Conservation (phyloP, 2,329 filamentous ascomycete genomes). For the Chrysoporthe austroafricana region DNA sequence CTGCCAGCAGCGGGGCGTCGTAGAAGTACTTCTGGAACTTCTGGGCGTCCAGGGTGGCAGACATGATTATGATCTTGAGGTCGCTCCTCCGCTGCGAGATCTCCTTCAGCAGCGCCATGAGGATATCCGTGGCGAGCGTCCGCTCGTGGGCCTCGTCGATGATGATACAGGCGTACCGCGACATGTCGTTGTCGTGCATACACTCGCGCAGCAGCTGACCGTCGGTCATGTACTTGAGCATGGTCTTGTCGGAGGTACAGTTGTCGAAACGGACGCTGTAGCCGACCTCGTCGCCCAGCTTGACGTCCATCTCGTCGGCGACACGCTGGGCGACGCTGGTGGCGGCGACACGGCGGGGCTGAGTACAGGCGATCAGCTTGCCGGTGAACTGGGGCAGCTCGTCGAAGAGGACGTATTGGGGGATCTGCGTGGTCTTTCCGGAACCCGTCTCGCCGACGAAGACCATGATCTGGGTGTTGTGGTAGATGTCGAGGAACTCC, state of each 20-base stretch:
- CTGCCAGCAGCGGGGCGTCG: constrained; percentile 88
- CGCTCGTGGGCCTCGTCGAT: constrained; percentile 98
- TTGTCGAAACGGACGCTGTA: constrained; percentile 99
- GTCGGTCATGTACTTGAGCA: constrained; percentile 99
- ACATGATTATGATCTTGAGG: constrained; percentile 99
- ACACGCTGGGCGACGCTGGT: constrained; percentile 99
- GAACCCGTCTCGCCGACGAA: constrained; percentile 99
- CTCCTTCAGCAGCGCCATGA: constrained; percentile 96
- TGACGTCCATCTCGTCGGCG: constrained; percentile 93
- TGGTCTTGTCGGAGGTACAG: constrained; percentile 82
- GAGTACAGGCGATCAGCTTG: constrained; percentile 96
- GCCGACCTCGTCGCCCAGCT: constrained; percentile 90
- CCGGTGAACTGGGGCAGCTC: constrained; percentile 84
- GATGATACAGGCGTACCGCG: constrained; percentile 95
- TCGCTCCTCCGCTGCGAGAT: constrained; percentile 81
- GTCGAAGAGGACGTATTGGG: constrained; percentile 96
- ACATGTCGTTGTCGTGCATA: constrained; percentile 92
- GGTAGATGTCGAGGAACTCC: constrained; percentile 93
- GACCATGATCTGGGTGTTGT: constrained; percentile 92
- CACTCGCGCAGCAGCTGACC: constrained; percentile 97
- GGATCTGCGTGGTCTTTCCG: constrained; percentile 98
- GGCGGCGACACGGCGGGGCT: constrained; percentile 94
- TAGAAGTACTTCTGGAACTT: constrained; percentile 99
- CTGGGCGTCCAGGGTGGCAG: constrained; percentile 92
- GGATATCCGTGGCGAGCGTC: constrained; percentile 93